phyloP scores from a whole-genome alignment of 257 asterid species.

The Primulina huaijiensis region DNA sequence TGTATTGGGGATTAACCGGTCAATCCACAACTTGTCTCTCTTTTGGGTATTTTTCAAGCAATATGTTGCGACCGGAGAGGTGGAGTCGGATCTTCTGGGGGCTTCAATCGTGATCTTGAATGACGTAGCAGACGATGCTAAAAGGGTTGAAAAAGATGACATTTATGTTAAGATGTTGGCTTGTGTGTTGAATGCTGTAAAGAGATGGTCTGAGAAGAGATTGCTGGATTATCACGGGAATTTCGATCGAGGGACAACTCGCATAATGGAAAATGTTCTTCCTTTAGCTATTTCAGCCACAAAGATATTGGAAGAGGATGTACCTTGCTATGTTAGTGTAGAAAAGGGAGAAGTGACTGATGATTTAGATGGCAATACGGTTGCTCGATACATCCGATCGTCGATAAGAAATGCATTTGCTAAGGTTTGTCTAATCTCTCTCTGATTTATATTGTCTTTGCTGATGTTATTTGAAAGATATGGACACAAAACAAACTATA shows the following conservation, averaged over 20 bases:
- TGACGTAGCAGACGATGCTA: slow-evolving; percentile 65
- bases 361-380: slow-evolving; percentile 34
- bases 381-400: slow-evolving; percentile 45
- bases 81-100: slow-evolving; percentile 55
- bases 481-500: neutral
- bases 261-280: slow-evolving; percentile 53
- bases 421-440: slow-evolving; percentile 32
- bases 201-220: slow-evolving; percentile 61
- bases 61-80: slow-evolving; percentile 47
- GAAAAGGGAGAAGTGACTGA: slow-evolving; percentile 30
- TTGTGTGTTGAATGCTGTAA: slow-evolving; percentile 35
- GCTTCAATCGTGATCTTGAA: slow-evolving; percentile 51
- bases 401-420: slow-evolving; percentile 49
- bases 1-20: slow-evolving; percentile 44
- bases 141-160: slow-evolving; percentile 43
- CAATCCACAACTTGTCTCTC: slow-evolving; percentile 55
- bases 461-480: neutral
- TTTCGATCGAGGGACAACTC: slow-evolving; percentile 40
- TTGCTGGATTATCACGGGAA: slow-evolving; percentile 52
- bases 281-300: slow-evolving; percentile 50
- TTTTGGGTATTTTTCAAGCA: slow-evolving; percentile 66
- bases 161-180: slow-evolving; percentile 46
- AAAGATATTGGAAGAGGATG: slow-evolving; percentile 58
- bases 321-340: slow-evolving; percentile 29
- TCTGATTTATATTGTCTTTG: neutral